Percentiles rank a stretch among this genome's conserved stretches.
Conservation (phyloP, 768 basidiomycete genomes). For the Stropharia rugosoannulata region DNA sequence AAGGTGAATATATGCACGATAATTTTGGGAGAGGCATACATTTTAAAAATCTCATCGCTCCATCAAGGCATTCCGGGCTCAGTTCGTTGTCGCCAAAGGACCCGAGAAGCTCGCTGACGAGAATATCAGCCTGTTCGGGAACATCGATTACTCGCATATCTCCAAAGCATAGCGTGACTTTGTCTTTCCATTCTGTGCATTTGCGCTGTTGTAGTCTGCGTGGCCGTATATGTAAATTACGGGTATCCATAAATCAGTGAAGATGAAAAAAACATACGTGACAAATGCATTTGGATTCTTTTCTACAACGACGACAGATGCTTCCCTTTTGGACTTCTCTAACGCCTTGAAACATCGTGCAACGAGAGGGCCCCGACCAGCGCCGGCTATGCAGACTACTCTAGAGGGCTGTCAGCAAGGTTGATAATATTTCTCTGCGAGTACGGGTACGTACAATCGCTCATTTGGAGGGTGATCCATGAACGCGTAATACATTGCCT, state of each 20-base stretch:
- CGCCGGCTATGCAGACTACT: conserved; percentile 88
- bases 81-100: conserved; percentile 99
- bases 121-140: conserved; percentile 87
- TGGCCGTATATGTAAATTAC: background rate
- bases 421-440: background rate
- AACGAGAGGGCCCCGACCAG: conserved; percentile 92
- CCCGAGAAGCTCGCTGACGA: conserved; percentile 94
- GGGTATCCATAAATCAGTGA: conserved; percentile 8
- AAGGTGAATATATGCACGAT: background rate
- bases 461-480: conserved; percentile 61
- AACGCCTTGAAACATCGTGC: conserved; percentile 80
- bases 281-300: conserved; percentile 97
- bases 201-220: conserved; percentile 81
- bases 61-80: conserved; percentile 97
- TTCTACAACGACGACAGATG: conserved; percentile 83
- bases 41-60: conserved; percentile 91
- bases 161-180: conserved; percentile 83
- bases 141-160: conserved; percentile 88
- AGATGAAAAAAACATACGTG: conserved; percentile 60
- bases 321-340: conserved; percentile 58
- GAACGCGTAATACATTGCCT: conserved; percentile 80
- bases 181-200: conserved; percentile 77
- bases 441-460: conserved; percentile 48
- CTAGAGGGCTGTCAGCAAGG: conserved; percentile 36
- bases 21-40: conserved; percentile 44